Base-by-base conservation (phyloP, 768 basidiomycete genomes). In the Panus rudis region DNA sequence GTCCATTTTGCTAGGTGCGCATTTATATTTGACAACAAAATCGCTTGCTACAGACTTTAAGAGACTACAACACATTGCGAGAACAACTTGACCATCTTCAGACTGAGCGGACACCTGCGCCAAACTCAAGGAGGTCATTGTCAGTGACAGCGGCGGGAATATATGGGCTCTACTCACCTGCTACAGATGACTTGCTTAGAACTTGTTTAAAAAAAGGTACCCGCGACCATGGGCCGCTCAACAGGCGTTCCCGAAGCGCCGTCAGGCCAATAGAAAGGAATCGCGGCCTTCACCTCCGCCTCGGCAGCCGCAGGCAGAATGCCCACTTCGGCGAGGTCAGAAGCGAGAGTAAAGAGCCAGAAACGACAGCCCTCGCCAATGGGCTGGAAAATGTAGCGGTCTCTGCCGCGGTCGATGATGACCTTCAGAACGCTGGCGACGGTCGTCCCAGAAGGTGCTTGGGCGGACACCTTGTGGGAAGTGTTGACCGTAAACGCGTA, bases 121-220 rank as follows among this genome's bases (percentile, higher is more conserved):
- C n/a, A n/a, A n/a, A n/a, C n/a, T n/a, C n/a, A n/a, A n/a, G n/a
- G n/a, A n/a, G n/a, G n/a, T n/a, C n/a, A n/a, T n/a, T n/a, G n/a
- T n/a, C n/a, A n/a, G n/a, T n/a, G n/a, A n/a, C n/a, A n/a, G n/a
- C n/a, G n/a, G n/a, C n/a, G n/a, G n/a, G n/a, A n/a, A n/a, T n/a
- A n/a, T n/a, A n/a, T n/a, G n/a, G n/a, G n/a, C n/a, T n/a, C n/a
- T n/a, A n/a, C n/a, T n/a, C n/a, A n/a, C n/a, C n/a, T n/a, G n/a
- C n/a, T n/a, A n/a, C n/a, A n/a, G n/a, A n/a, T n/a, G n/a, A n/a
- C n/a, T n/a, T n/a, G n/a, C n/a, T n/a, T n/a, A n/a, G n/a, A n/a
- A n/a, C n/a, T n/a, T n/a, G n/a, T n/a, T n/a, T n/a, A 51, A 7
- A 39, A 46, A 33, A 47, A 57, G 46, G 50, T 41, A 42, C 38